These are phyloP conservation scores for Musa troglodytarum DNA, from an alignment of 176 grass and related monocot genomes.

Conservation along the genomic window DNA sequence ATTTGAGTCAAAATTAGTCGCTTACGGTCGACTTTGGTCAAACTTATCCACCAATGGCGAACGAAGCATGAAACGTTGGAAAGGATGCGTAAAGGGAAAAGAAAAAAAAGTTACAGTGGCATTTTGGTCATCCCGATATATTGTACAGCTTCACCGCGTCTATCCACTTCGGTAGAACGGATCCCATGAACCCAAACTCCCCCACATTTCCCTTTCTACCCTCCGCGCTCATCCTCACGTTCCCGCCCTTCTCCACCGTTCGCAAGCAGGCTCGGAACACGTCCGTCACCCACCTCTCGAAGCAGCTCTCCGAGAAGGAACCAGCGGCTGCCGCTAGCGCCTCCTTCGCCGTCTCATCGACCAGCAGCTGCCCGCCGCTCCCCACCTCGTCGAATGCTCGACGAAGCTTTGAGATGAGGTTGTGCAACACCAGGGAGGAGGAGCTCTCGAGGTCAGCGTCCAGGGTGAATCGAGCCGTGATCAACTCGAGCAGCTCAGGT, in stretches of 20 bases:
- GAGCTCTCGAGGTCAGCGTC: constrained; percentile 16
- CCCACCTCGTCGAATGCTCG: constrained; percentile 13
- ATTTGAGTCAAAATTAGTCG: too few relatives aligned
- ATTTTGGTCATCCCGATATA: background rate
- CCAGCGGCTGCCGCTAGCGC: constrained; percentile 32
- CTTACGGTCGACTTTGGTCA: too few relatives aligned
- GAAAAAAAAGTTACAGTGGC: background rate
- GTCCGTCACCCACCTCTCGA: constrained; percentile 59
- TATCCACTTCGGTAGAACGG: constrained; percentile 58
- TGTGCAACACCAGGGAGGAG: background rate
- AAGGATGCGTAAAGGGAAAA: background rate
- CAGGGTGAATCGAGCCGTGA: constrained; percentile 18
- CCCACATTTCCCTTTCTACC: constrained; percentile 20
- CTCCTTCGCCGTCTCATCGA: constrained; percentile 35
- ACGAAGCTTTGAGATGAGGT: constrained; percentile 33
- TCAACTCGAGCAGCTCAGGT: constrained; percentile 18
- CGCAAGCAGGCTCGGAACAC: constrained; percentile 40
- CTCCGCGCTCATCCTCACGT: constrained; percentile 24
- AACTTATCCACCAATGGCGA: too few relatives aligned
- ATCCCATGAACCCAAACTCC: constrained; percentile 52
- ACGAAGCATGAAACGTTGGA: too few relatives aligned
- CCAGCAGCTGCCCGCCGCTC: background rate
- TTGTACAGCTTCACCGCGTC: constrained; percentile 22
- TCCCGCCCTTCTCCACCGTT: constrained; percentile 50
- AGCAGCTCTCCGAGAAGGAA: constrained; percentile 36